Evolutionary conservation across 2,329 filamentous ascomycete species (phyloP), one percentile per base, ranked within the genome.

Genomic region (Juglanconis sp.): DNA sequence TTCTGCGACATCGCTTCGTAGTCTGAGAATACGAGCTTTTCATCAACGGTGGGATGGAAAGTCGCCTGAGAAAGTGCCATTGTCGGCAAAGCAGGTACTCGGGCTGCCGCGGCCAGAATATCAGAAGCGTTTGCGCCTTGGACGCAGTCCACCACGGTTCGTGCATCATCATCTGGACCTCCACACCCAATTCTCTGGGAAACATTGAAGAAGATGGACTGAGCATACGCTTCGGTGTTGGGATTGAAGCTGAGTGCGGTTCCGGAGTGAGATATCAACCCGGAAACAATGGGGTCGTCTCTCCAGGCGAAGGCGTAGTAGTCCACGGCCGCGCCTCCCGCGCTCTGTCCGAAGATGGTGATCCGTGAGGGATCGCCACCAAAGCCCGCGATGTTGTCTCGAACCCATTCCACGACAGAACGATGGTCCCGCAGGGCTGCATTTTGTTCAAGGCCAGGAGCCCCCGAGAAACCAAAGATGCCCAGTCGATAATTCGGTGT

Each of bases 241-340:
- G 54, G 54, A 40, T 57, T 57, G 46, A 57, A 57, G 35, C 54
- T 57, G 35, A 59, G 51, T n/a, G 57, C 44, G 3, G 57, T 59
- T 30, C 57, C 57, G 15, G 57, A 59, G 17, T 59, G 49, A 17
- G 50, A 54, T 17, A 59, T 49, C 10, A 59, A 17, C 32, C 51
- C 42, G 49, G n/a, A 24, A 24, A 24, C 24, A 24, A 24, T 24
- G 24, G 24, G 24, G 24, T 13, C 48, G 8, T 30, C 10, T 24
- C 9, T 15, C 42, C 46, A 40, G 11, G 11, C 30, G 15, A 54
- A 2, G 68, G 67, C 46, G 32, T 35, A 76, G 51, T 57, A 60
- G 53, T 60, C 58, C 13, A 56, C 52, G 30, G 42, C 34, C 15
- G 58, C 36, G 8, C 51, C 58, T 15, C 58, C 58, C 9, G 58